Evolutionary conservation across 1,139 yeast species (phyloP).

Genomic region (Diutina rugosa): DNA sequence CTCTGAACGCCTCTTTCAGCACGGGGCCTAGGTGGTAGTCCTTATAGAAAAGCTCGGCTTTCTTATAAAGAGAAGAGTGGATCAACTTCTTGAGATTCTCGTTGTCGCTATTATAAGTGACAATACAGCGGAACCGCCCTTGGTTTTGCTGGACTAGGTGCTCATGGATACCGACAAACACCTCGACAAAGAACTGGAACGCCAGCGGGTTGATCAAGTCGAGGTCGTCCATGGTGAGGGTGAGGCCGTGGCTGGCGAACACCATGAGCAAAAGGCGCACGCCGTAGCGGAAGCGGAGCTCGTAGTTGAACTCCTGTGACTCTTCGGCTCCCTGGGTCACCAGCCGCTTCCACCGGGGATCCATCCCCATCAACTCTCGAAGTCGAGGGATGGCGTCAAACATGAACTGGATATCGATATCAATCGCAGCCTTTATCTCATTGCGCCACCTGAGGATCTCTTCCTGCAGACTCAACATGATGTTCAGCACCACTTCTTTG

Average conservation of each 20-base stretch:
- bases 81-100: not conserved
- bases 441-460: conserved; percentile 31
- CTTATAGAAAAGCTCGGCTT: not conserved
- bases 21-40: not conserved
- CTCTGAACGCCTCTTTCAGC: not conserved
- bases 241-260: conserved; percentile 30
- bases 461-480: conserved; percentile 5
- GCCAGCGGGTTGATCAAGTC: conserved; percentile 29
- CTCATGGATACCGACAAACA: conserved; percentile 8
- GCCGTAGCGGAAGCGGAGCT: conserved; percentile 29
- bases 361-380: conserved; percentile 24
- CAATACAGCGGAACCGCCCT: not conserved
- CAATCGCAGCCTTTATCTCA: conserved; percentile 23
- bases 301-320: conserved; percentile 16
- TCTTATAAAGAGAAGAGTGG: not conserved
- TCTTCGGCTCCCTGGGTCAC: conserved; percentile 3
- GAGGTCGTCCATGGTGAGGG: conserved; percentile 35
- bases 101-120: not conserved
- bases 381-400: conserved; percentile 35
- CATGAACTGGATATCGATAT: conserved; percentile 29
- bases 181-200: conserved; percentile 17
- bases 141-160: not conserved
- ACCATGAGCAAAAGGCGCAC: conserved; percentile 30
- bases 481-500: not conserved
- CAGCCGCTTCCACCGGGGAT: not conserved